Evolutionary conservation across 129 eudicot species (phyloP).

Genomic region (Flaveria trinervia): DNA sequence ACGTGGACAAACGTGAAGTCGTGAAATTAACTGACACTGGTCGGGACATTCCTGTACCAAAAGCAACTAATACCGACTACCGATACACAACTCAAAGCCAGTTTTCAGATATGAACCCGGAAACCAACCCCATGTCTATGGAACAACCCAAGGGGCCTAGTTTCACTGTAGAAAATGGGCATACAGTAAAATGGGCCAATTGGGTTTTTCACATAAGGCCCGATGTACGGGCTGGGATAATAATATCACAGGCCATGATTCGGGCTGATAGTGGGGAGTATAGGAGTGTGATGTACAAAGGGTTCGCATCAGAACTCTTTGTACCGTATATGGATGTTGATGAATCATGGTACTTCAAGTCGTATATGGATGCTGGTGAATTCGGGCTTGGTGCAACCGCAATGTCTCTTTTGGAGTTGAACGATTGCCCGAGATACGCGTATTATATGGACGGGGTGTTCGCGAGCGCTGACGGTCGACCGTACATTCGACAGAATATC

Average conservation of each 20-base stretch:
- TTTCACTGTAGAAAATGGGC: constrained; percentile 49
- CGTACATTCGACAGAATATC: constrained; percentile 40
- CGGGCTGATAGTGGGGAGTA: constrained; percentile 40
- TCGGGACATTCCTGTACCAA: constrained; percentile 56
- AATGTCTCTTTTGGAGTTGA: constrained; percentile 48
- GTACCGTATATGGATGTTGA: constrained; percentile 68
- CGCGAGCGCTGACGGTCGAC: constrained; percentile 45
- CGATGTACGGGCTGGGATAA: constrained; percentile 56
- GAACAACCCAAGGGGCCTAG: constrained; percentile 77
- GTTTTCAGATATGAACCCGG: constrained; percentile 20
- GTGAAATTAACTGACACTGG: constrained; percentile 53
- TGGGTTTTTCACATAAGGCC: constrained; percentile 64
- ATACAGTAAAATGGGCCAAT: constrained; percentile 68
- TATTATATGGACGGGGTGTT: constrained; percentile 58
- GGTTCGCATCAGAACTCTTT: constrained; percentile 53
- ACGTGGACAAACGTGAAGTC: constrained; percentile 44
- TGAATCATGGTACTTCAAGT: constrained; percentile 53
- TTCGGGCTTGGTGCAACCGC: constrained; percentile 57
- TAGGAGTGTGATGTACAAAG: constrained; percentile 61
- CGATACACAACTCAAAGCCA: constrained; percentile 22
- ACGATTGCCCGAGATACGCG: constrained; percentile 52
- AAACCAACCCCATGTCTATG: constrained; percentile 57
- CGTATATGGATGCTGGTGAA: constrained; percentile 68
- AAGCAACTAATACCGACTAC: constrained; percentile 52
- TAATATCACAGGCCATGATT: constrained; percentile 50